Evolutionary conservation across 495 filamentous ascomycete species (phyloP).

Genomic region (Astrothelium macrocarpum): DNA sequence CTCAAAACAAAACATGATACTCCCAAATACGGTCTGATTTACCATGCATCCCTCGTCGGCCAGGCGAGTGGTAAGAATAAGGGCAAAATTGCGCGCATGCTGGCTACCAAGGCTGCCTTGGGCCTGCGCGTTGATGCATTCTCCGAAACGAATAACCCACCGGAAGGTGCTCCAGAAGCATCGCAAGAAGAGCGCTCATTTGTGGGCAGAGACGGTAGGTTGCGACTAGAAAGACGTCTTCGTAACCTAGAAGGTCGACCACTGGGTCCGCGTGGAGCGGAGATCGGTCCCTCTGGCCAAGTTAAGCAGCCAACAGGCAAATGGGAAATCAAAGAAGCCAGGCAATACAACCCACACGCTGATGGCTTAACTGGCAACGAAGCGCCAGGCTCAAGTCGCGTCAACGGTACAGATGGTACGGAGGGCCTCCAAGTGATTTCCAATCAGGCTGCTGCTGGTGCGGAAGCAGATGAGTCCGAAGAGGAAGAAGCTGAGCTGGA

Average conservation of each 20-base stretch:
- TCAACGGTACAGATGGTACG: slow-evolving; percentile 38
- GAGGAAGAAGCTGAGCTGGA: slow-evolving; percentile 25
- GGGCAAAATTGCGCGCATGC: slow-evolving; percentile 96
- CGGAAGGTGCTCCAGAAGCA: slow-evolving; percentile 49
- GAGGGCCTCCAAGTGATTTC: slow-evolving; percentile 11
- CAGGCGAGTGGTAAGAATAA: slow-evolving; percentile 97
- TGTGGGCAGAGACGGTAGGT: slow-evolving; percentile 62
- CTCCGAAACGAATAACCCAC: slow-evolving; percentile 49
- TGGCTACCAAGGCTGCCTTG: slow-evolving; percentile 85
- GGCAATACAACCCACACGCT: slow-evolving; percentile 91
- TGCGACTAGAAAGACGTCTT: slow-evolving; percentile 76
- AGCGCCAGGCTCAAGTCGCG: slow-evolving; percentile 39
- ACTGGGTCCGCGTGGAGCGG: slow-evolving; percentile 61
- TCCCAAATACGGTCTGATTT: slow-evolving; percentile 97
- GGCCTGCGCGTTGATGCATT: slow-evolving; percentile 90
- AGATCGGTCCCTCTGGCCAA: slow-evolving; percentile 63
- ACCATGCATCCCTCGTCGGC: slow-evolving; percentile 92
- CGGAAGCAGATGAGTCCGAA: slow-evolving; percentile 20
- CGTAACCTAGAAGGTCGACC: slow-evolving; percentile 85
- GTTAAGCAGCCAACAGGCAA: slow-evolving; percentile 45
- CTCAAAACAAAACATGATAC: slow-evolving; percentile 99
- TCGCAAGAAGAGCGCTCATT: slow-evolving; percentile 79
- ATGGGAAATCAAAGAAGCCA: slow-evolving; percentile 86
- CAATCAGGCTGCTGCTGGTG: slow-evolving; percentile 19
- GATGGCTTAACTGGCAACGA: slow-evolving; percentile 73